Conservation (phyloP, 306 rosid genomes). For the Acmispon strigosus region DNA sequence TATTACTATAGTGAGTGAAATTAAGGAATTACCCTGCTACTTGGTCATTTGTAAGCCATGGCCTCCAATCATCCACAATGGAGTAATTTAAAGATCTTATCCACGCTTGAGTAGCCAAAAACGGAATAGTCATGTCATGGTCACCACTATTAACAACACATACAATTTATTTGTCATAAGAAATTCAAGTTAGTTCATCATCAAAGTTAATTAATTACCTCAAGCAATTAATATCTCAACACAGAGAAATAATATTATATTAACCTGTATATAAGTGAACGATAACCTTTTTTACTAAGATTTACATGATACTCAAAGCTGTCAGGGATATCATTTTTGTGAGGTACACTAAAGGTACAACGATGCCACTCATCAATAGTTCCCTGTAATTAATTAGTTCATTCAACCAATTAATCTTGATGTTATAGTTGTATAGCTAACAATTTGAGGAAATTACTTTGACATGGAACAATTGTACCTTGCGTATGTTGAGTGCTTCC, state of each 20-base stretch:
- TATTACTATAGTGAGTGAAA: not conserved
- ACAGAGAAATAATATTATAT: too few species aligned
- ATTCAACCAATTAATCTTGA: not conserved
- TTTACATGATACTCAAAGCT: slow-evolving; percentile 32
- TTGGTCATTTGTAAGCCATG: slow-evolving; percentile 35
- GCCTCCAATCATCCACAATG: slow-evolving; percentile 55
- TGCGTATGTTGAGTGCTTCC: slow-evolving; percentile 29
- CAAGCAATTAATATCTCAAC: not conserved
- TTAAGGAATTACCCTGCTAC: slow-evolving; percentile 38
- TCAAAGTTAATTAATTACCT: not conserved
- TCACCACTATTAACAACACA: slow-evolving; percentile 36
- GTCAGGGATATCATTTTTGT: not conserved
- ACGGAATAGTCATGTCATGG: slow-evolving; percentile 34
- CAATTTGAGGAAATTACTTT: not conserved
- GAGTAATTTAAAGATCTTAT: slow-evolving; percentile 43
- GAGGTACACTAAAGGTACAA: not conserved
- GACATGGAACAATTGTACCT: slow-evolving; percentile 22
- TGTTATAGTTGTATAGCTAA: not conserved
- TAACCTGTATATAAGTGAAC: slow-evolving; percentile 46
- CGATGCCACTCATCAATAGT: slow-evolving; percentile 39
- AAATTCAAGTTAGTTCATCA: not conserved
- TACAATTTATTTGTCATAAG: not conserved
- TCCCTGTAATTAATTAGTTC: slow-evolving; percentile 21
- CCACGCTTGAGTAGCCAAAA: slow-evolving; percentile 51
- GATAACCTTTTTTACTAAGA: slow-evolving; percentile 43